Percentiles rank a stretch among this genome's conserved stretches.
Conservation (phyloP, 257 asterid species). For the Echites panduratus region DNA sequence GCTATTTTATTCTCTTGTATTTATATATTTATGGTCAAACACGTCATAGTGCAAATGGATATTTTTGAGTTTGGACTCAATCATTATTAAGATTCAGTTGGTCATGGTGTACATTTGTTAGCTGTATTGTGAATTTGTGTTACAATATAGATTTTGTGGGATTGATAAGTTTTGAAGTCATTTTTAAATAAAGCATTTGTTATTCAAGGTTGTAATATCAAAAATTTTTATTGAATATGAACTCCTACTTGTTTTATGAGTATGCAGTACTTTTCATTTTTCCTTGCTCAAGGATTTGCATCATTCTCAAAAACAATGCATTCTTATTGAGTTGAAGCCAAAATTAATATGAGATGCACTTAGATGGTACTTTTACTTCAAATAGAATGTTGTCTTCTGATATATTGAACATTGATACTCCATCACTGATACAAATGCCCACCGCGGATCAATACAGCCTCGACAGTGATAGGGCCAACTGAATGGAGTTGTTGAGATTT, state of each 20-base stretch:
- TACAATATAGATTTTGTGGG: background rate
- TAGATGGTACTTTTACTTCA: background rate
- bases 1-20: too few relatives aligned
- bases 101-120: background rate
- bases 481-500: too few relatives aligned
- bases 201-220: background rate
- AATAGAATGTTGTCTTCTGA: background rate
- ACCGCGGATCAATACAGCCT: too few relatives aligned
- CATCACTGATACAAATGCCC: too few relatives aligned
- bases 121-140: background rate
- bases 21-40: background rate
- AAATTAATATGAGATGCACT: background rate
- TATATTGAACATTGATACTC: background rate
- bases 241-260: background rate
- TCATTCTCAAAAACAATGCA: too few relatives aligned
- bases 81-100: background rate
- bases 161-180: background rate
- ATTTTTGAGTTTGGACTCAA: background rate
- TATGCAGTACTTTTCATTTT: background rate
- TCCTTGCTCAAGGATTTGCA: too few relatives aligned
- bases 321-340: background rate
- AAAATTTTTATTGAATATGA: background rate
- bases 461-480: too few relatives aligned
- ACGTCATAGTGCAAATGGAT: background rate
- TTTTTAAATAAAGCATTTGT: background rate